A percentile compares a stretch with the other conserved stretches of the same genome.
phyloP scores from a whole-genome alignment of 345 rosid genomes.

The Cochlearia excelsa region DNA sequence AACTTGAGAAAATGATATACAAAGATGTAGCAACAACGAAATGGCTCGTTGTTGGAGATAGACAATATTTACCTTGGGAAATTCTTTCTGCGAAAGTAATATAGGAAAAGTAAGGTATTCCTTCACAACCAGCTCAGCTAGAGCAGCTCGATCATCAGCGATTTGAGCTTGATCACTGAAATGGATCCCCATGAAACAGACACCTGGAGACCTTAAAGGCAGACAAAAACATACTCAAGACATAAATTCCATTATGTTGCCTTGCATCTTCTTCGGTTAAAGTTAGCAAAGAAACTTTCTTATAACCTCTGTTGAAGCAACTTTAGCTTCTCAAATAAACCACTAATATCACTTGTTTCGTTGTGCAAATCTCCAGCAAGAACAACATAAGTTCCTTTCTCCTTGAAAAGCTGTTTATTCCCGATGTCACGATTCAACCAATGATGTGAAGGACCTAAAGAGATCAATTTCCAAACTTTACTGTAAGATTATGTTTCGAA shows the following conservation, averaged over 20 bases:
- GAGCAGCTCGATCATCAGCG: slow-evolving; percentile 40
- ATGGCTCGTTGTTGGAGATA: background rate
- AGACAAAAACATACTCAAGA: slow-evolving; percentile 12
- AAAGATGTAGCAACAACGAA: slow-evolving; percentile 1
- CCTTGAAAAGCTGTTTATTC: slow-evolving; percentile 41
- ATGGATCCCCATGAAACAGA: slow-evolving; percentile 57
- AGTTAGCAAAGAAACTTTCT: slow-evolving; percentile 2
- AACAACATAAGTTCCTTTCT: slow-evolving; percentile 47
- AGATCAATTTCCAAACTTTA: slow-evolving; percentile 9
- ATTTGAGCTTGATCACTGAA: slow-evolving; percentile 45
- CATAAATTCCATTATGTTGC: slow-evolving; percentile 5
- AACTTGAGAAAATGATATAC: slow-evolving; percentile 6
- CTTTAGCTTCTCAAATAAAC: slow-evolving; percentile 60
- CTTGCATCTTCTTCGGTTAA: slow-evolving; percentile 7
- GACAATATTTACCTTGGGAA: slow-evolving; percentile 48
- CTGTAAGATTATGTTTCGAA: background rate
- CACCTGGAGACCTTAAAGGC: slow-evolving; percentile 59
- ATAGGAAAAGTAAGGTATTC: slow-evolving; percentile 75
- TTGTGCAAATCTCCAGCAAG: slow-evolving; percentile 52
- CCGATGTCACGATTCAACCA: slow-evolving; percentile 65
- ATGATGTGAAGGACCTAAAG: slow-evolving; percentile 60
- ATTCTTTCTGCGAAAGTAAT: slow-evolving; percentile 49
- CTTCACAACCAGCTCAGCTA: slow-evolving; percentile 55
- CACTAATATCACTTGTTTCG: slow-evolving; percentile 31
- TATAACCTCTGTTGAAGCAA: slow-evolving; percentile 70